Base-by-base conservation (phyloP, 768 basidiomycete genomes). In the Mycena filopes region DNA sequence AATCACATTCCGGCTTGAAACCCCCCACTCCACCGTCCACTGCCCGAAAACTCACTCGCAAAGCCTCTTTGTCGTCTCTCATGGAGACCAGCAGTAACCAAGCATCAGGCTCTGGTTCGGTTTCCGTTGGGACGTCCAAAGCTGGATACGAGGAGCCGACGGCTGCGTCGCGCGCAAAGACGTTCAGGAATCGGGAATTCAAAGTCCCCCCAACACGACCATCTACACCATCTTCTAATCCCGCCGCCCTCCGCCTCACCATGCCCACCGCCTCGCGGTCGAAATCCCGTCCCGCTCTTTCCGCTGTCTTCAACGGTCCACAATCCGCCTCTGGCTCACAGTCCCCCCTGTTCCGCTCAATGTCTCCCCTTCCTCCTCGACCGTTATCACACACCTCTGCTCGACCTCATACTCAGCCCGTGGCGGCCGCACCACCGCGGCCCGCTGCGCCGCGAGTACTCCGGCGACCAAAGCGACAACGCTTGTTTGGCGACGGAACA, bases 401-500 rank as follows among this genome's bases (percentile, higher is more conserved):
- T 54, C 84, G 55, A 12, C 64, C 72, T 51, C 81, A 75, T 20
- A 58, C 73, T 72, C 71, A 75, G 25, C 75, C 69, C 51, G 72
- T 36, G 36, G 36, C 63, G 43, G 78, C 76, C 67, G 80, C 73
- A 43, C 79, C 76, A 67, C 77, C 81, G 48, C 79, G 75, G 40
- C 81, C 84, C 36, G 72, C 85, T 3, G 82, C 80, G 36, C 87
- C 91, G 8, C 93, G 89, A 77, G 76, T 94, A 15, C 79, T 95
- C 26, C 87, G 89, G 56, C 83, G 88, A 69, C 93, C 93, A 15
- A 95, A 94, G 77, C 90, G 92, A 41, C 85, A 84, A 66, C 83
- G 87, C 55, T 86, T 86, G 16, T 95, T 90, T 71, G 93, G 93
- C 7, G 92, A 95, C 72, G 96, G 96, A 16, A 95, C 94, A 12